Evolutionary conservation across 202 grass and related monocot genomes (phyloP).

Genomic region (Elaeis oleifera): DNA sequence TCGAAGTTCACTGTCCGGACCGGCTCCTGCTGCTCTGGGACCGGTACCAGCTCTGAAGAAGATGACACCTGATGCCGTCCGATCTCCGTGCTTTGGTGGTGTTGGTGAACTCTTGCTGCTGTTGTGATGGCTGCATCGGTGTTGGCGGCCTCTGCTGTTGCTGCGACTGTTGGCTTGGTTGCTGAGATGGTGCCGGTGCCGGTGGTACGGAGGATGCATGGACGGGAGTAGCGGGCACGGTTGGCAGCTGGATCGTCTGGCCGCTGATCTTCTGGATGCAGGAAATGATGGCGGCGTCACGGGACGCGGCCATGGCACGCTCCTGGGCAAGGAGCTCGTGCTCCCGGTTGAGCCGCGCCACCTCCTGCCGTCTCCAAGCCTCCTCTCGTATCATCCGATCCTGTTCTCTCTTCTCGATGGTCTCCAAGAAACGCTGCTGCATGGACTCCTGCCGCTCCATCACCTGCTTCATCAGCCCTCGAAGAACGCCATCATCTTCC

Average conservation of each 20-base stretch:
- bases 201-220: constrained; percentile 7
- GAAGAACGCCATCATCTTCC: constrained; percentile 85
- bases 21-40: constrained; percentile 3
- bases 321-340: constrained; percentile 82
- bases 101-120: constrained; percentile 10
- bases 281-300: constrained; percentile 69
- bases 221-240: constrained; percentile 40
- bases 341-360: constrained; percentile 60
- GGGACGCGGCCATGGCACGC: constrained; percentile 73
- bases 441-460: constrained; percentile 96
- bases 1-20: constrained; percentile 6
- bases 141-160: constrained; percentile 1
- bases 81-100: constrained; percentile 39
- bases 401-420: constrained; percentile 84
- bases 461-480: constrained; percentile 79
- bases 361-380: constrained; percentile 92
- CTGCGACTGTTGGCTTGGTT: constrained; percentile 12
- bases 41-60: constrained; percentile 6
- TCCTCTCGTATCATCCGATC: constrained; percentile 95
- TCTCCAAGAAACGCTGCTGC: constrained; percentile 80
- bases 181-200: constrained; percentile 8
- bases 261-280: constrained; percentile 96
- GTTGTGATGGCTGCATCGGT: neutral
- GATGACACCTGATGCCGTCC: constrained; percentile 9
- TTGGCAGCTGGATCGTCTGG: constrained; percentile 51